Evolutionary conservation across 2,329 filamentous ascomycete genomes (phyloP), one percentile per base, ranked within the genome.

Genomic region (Botrytis paeoniae): DNA sequence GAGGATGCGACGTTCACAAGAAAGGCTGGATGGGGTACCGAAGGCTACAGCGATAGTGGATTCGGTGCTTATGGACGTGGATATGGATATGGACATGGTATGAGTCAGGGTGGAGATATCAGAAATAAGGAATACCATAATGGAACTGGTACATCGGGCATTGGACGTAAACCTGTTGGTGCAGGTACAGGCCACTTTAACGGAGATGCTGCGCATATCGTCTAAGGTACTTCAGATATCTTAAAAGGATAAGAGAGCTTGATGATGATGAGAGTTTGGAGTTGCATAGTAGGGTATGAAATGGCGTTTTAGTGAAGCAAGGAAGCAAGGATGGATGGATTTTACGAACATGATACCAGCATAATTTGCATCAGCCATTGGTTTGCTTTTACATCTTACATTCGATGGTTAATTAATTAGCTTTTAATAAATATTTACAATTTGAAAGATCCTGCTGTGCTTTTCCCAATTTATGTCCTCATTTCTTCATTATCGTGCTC

Each of bases 21-120:
- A 73, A 86, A 86, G 77, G 89, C 85, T 12, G 88, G 88, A 1
- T 91, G 89, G 89, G 89, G 89, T n/a, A 35, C 35, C 25, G 70
- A 66, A 29, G 62, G 51, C 4, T 57, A 72, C 37, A 37, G 73
- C 35, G 39, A 48, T 29, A 32, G 66, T 48, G 32, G 64, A 45
- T 35, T 43, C 45, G 68, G 68, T 54, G 60, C 54, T 5, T 57
- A 71, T 51, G 29, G 35, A 25, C 39, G 45, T 45, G 61, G n/a
- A 4, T 43, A 57, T 43, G 70, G 39, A 2, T 41, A 70, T 71
- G 45, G 43, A 59, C 37, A 70, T 63, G 41, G 59, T 61, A 51
- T 59, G 48, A 39, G 43, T 25, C 51, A 66, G 8, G 70, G 70
- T 29, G 69, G 37, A 25, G 69, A 64, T 22, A 54, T 54, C 1